These are phyloP conservation scores for Adansonia gregorii DNA, from an alignment of 441 rosid species.

Conservation along the genomic window DNA sequence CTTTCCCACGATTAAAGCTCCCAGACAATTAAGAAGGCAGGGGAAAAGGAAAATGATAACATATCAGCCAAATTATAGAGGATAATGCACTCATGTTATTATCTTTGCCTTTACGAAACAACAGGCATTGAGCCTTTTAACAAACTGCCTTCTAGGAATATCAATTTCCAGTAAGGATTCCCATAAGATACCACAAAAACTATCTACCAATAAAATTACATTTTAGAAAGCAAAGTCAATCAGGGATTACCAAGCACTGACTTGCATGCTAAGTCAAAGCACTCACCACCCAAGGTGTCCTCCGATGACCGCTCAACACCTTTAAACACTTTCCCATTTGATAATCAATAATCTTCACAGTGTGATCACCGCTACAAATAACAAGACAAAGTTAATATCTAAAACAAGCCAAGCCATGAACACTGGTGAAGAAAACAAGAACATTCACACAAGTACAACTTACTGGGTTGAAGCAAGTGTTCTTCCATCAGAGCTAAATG, in stretches of 20 bases:
- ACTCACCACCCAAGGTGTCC: constrained; percentile 99
- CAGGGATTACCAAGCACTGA: constrained; percentile 1
- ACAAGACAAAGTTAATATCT: constrained; percentile 21
- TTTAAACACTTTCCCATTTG: constrained; percentile 76
- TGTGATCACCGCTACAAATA: constrained; percentile 83
- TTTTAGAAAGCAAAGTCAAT: not conserved
- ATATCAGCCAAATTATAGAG: not conserved
- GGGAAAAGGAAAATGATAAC: not conserved
- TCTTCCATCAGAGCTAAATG: constrained; percentile 88
- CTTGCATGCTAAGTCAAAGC: constrained; percentile 17
- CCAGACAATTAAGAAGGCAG: not conserved
- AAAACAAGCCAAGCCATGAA: not conserved
- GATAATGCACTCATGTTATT: not conserved
- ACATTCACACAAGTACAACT: constrained; percentile 28
- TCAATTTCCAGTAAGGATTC: constrained; percentile 3
- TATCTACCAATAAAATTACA: not conserved
- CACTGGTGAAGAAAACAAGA: not conserved
- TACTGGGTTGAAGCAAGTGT: constrained; percentile 90
- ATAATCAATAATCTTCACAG: constrained; percentile 89
- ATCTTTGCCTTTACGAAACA: constrained; percentile 7
- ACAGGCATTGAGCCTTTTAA: not conserved
- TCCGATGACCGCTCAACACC: constrained; percentile 79
- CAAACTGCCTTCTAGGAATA: not conserved
- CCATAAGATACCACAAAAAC: not conserved
- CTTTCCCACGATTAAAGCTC: constrained; percentile 5